Evolutionary conservation across 2,329 filamentous ascomycete species (phyloP).

Genomic region (Colletotrichum acutatum): DNA sequence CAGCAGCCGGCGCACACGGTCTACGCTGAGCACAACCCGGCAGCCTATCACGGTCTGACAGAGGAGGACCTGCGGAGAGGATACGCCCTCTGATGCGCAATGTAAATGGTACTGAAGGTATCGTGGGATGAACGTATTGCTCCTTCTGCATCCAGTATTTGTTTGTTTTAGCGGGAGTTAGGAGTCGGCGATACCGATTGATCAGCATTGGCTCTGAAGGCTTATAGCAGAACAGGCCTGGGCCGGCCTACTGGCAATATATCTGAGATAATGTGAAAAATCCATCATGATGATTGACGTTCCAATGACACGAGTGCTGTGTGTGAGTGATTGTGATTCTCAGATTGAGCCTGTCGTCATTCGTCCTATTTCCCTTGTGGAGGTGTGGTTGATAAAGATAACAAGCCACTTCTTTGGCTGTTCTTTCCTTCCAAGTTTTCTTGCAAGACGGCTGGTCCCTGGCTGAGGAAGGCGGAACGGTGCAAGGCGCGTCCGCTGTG

Average conservation of each 20-base stretch:
- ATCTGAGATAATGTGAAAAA: not conserved
- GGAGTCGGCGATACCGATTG: conserved; percentile 12
- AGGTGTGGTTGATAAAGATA: not conserved
- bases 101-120: not conserved
- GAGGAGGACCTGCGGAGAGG: conserved; percentile 35
- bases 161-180: conserved; percentile 33
- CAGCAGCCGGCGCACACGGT: conserved; percentile 55
- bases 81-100: not conserved
- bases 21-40: conserved; percentile 34
- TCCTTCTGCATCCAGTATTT: not conserved
- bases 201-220: not conserved
- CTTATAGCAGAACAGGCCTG: no score
- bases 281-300: not conserved
- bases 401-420: not conserved
- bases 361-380: not conserved
- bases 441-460: conserved; percentile 2
- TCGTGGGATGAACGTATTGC: not conserved
- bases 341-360: not conserved
- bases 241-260: not conserved
- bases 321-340: not conserved
- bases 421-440: not conserved
- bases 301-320: not conserved
- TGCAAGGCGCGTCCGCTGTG: conserved; percentile 31
- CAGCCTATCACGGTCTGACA: conserved; percentile 37
- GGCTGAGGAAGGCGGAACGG: conserved; percentile 14